Base-by-base conservation (phyloP, 805 yeast species). In the Millerozyma miso region DNA sequence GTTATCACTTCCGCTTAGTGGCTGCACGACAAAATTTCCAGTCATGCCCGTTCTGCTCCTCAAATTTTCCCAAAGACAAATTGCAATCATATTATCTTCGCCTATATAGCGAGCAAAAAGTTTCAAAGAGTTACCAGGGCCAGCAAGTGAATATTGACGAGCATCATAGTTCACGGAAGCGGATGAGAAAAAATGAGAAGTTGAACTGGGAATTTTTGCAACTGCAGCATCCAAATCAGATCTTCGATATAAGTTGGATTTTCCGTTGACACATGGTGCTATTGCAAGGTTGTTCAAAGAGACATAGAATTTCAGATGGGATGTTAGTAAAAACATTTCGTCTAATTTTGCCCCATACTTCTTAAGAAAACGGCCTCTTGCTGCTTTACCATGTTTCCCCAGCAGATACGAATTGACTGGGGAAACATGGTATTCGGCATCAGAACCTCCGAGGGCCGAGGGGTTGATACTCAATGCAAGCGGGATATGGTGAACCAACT, bases 241-340 rank as follows among this genome's bases (percentile, higher is more conserved):
- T 36, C 79, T 70, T 16, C 90, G 69, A 60, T 85, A 89, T 40
- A 88, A 51, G 55, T 88, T 88, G 6, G 93, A 85, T 57, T 89
- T 88, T 7, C 97, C 97, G 69, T 85, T 88, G 35, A 88, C 93
- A 62, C 97, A 88, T 0, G 96, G 95, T 0, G 95, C 95, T 29
- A 86, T 62, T 4, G 83, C 77, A 7, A 83, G 65, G 46, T 80
- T 79, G 58, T 88, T 88, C 55, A 88, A 79, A 26, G 88, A 81
- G 4, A 82, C 80, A 59, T 88, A 88, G 59, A 89, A 88, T 63
- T 87, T 87, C 40, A 90, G 80, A 64, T 88, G 97, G 1, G 95
- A 79, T 0, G 96, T 83, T 40, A 83, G 72, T 53, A 88, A 65
- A 58, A 88, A 88, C 86, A 87, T 81, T 61, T 88, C 95, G 63